Percentiles rank a stretch among this genome's conserved stretches.
phyloP scores from a whole-genome alignment of 2,329 filamentous ascomycete species.

The Colletotrichum sp. region DNA sequence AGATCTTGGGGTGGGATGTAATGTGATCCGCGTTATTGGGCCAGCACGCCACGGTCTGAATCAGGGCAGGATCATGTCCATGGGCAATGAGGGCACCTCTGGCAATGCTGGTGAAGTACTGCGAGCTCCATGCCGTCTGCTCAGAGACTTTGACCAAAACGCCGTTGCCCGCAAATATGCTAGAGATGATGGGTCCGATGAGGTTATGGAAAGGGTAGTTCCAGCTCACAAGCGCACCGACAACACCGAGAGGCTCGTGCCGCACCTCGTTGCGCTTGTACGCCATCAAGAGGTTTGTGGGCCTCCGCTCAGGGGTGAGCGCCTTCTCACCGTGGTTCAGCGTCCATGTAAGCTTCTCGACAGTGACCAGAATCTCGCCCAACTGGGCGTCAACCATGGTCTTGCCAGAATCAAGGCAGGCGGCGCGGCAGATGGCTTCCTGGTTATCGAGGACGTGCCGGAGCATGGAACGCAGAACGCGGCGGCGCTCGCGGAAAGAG shows the following conservation, averaged over 20 bases:
- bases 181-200: slow-evolving; percentile 87
- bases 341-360: slow-evolving; percentile 94
- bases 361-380: slow-evolving; percentile 92
- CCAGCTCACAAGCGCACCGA: slow-evolving; percentile 93
- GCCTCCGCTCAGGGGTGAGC: slow-evolving; percentile 72
- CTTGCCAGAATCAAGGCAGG: slow-evolving; percentile 93
- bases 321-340: slow-evolving; percentile 88
- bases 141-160: slow-evolving; percentile 95
- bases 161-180: slow-evolving; percentile 89
- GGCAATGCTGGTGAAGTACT: slow-evolving; percentile 81
- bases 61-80: slow-evolving; percentile 79
- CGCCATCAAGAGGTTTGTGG: slow-evolving; percentile 91
- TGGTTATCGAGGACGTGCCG: slow-evolving; percentile 88
- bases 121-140: slow-evolving; percentile 90
- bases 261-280: slow-evolving; percentile 92
- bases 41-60: slow-evolving; percentile 89
- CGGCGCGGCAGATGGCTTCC: slow-evolving; percentile 82
- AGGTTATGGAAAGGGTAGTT: slow-evolving; percentile 98
- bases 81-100: slow-evolving; percentile 81
- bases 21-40: slow-evolving; percentile 81
- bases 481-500: slow-evolving; percentile 76
- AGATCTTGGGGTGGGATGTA: slow-evolving; percentile 83
- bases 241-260: slow-evolving; percentile 92
- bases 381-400: slow-evolving; percentile 93
- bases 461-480: slow-evolving; percentile 81